phyloP scores from a whole-genome alignment of 2,329 filamentous ascomycete genomes.

The Geoglossum cookeanum region DNA sequence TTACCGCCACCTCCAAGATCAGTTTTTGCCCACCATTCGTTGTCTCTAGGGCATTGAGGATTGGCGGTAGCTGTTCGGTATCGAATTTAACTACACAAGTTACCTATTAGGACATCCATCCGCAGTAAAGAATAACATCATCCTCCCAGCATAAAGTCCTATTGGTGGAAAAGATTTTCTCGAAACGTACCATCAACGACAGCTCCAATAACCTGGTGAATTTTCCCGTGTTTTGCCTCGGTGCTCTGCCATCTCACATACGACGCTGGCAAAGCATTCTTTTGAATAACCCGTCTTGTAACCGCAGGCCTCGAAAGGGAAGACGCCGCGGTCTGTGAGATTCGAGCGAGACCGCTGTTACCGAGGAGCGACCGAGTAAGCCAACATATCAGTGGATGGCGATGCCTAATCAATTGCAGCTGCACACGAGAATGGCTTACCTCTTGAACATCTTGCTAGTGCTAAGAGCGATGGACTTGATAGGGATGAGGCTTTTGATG shows the following conservation, averaged over 20 bases:
- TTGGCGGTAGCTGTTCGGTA: slow-evolving; percentile 75
- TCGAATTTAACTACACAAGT: slow-evolving; percentile 76
- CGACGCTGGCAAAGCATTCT: slow-evolving; percentile 38
- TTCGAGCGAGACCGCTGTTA: slow-evolving; percentile 44
- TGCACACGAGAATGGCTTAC: slow-evolving; percentile 31
- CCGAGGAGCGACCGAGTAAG: slow-evolving; percentile 5
- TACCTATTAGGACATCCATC: slow-evolving; percentile 15
- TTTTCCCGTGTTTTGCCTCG: slow-evolving; percentile 41
- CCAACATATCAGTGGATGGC: slow-evolving; percentile 17
- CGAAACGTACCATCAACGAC: slow-evolving; percentile 54
- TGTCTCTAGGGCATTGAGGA: slow-evolving; percentile 92
- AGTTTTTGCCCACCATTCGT: slow-evolving; percentile 87
- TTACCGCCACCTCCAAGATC: slow-evolving; percentile 88
- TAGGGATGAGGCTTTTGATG: slow-evolving; percentile 17
- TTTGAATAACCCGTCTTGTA: slow-evolving; percentile 29
- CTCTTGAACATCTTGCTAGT: slow-evolving; percentile 71
- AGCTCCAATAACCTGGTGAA: slow-evolving; percentile 85
- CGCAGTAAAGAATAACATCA: background rate
- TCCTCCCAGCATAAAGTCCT: background rate
- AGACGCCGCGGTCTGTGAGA: slow-evolving; percentile 40
- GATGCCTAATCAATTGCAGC: slow-evolving; percentile 11
- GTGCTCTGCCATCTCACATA: slow-evolving; percentile 43
- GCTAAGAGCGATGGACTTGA: slow-evolving; percentile 37
- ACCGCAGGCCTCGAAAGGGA: slow-evolving; percentile 15
- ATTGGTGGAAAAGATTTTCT: slow-evolving; percentile 18